Percentiles rank a stretch among this genome's conserved stretches.
Conservation (phyloP, 2,329 filamentous ascomycete genomes). For the Talaromyces islandicus region DNA sequence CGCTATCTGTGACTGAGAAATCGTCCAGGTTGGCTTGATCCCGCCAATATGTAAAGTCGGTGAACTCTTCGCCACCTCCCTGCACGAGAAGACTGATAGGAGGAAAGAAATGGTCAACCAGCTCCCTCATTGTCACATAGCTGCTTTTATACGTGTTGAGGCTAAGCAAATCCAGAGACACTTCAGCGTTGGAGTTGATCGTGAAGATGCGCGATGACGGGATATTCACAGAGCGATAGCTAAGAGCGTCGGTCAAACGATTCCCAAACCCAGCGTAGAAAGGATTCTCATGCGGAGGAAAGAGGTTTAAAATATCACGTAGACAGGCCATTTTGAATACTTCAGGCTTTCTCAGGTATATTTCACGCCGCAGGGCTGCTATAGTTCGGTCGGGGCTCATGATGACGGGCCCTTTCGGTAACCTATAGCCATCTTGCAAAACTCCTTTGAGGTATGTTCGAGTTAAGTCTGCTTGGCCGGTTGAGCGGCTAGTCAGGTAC, state of each 20-base stretch:
- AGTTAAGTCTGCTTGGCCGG: slow-evolving; percentile 88
- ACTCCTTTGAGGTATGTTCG: slow-evolving; percentile 86
- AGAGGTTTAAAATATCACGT: slow-evolving; percentile 86
- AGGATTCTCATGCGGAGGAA: slow-evolving; percentile 68
- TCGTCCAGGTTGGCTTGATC: slow-evolving; percentile 79
- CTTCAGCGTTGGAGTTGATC: slow-evolving; percentile 96
- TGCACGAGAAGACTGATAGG: slow-evolving; percentile 81
- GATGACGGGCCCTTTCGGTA: slow-evolving; percentile 89
- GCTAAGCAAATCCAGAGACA: slow-evolving; percentile 81
- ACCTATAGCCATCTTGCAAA: slow-evolving; percentile 73
- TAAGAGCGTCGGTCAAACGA: slow-evolving; percentile 89
- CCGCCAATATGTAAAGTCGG: slow-evolving; percentile 96
- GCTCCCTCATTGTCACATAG: slow-evolving; percentile 93
- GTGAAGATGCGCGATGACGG: slow-evolving; percentile 93
- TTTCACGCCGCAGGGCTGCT: slow-evolving; percentile 81
- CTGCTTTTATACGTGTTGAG: slow-evolving; percentile 94
- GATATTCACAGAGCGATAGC: slow-evolving; percentile 93
- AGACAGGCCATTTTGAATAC: slow-evolving; percentile 99
- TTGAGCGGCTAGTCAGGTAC: slow-evolving; percentile 90
- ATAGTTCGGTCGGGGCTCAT: slow-evolving; percentile 93
- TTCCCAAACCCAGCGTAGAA: slow-evolving; percentile 99
- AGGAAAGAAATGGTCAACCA: slow-evolving; percentile 97
- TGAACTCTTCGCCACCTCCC: slow-evolving; percentile 88
- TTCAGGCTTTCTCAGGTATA: slow-evolving; percentile 93
- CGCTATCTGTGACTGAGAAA: slow-evolving; percentile 76